A percentile compares a stretch with the other conserved stretches of the same genome.
Conservation (phyloP, 2,329 filamentous ascomycete genomes). For the Blastomyces gilchristii region DNA sequence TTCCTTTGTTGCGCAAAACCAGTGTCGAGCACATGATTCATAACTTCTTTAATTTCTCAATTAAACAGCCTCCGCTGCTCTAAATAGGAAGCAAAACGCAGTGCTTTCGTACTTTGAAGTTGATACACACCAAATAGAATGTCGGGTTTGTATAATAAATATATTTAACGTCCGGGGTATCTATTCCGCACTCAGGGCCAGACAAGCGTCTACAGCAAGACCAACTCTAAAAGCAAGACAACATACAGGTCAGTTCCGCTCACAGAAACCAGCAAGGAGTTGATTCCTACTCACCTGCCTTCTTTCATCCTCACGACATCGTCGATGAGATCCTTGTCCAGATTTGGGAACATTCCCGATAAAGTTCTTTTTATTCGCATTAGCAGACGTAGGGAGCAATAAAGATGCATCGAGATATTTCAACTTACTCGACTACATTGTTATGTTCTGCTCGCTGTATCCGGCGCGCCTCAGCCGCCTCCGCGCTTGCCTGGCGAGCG, state of each 20-base stretch:
- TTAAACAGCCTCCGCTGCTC: no score
- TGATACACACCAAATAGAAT: not conserved
- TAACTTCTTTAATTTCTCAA: not conserved
- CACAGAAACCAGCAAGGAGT: not conserved
- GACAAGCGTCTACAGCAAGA: slow-evolving; percentile 73
- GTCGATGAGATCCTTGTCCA: slow-evolving; percentile 89
- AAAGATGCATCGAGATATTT: not conserved
- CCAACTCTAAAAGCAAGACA: slow-evolving; percentile 51
- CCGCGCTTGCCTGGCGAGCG: slow-evolving; percentile 79
- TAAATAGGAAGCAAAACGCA: not conserved
- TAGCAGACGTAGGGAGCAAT: slow-evolving; percentile 1
- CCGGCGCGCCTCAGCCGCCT: slow-evolving; percentile 74
- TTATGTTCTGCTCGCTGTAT: slow-evolving; percentile 76
- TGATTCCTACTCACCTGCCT: slow-evolving; percentile 57
- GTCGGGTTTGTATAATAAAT: not conserved
- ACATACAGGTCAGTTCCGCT: not conserved
- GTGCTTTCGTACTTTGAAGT: not conserved
- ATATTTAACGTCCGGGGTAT: not conserved
- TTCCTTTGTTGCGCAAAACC: not conserved
- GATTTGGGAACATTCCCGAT: slow-evolving; percentile 89
- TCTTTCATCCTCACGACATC: slow-evolving; percentile 95
- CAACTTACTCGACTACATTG: slow-evolving; percentile 66
- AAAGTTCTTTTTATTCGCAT: slow-evolving; percentile 48
- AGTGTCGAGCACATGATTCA: not conserved
- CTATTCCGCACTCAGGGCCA: slow-evolving; percentile 51